Evolutionary conservation across 805 yeast species (phyloP), one percentile per base, ranked within the genome.

Genomic region (Candida berthetii): DNA sequence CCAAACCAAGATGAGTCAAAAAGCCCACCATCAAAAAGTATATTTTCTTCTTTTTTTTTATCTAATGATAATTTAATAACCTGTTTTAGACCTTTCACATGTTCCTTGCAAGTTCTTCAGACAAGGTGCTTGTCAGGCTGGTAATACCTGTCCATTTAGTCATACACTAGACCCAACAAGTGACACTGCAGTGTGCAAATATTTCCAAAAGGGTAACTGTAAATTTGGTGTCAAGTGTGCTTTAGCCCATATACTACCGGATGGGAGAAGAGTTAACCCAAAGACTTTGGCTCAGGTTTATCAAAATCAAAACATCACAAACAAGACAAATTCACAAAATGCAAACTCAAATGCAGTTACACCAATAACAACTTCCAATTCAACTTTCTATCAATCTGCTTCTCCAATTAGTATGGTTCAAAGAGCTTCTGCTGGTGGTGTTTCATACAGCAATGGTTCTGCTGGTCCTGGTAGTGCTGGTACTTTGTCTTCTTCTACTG

Each of bases 71-170:
- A 4, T 27, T 17, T 16, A 13, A 27, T 13, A 27, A 10, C 13
- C 13, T 10, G 7, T 11, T 37, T 62, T 65, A 67, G 88, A 85
- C 55, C 73, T 87, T 36, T 82, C 95, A 37, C 99, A 91, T 62
- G 98, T 91, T 25, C 99, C 99, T 3, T 91, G 99, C 63, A 91
- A 91, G 66, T 91, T 91, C 68, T 91, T 72, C 61, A 72, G 78
- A 43, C 96, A 90, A 60, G 97, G 98, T 1, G 78, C 85, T 15
- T 91, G 99, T 61, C 97, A 90, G 62, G 98, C 98, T 1, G 98
- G 98, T 11, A 71, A 68, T 39, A 71, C 91, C 1, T 91, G 99
- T 61, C 96, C 96, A 2, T 91, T 91, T 58, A 81, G 93, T 28
- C 99, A 91, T 60, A 72, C 83, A 37, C 57, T 77, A 39, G 71